Conservation (phyloP, 257 asterid species). For the Petrea volubilis region DNA sequence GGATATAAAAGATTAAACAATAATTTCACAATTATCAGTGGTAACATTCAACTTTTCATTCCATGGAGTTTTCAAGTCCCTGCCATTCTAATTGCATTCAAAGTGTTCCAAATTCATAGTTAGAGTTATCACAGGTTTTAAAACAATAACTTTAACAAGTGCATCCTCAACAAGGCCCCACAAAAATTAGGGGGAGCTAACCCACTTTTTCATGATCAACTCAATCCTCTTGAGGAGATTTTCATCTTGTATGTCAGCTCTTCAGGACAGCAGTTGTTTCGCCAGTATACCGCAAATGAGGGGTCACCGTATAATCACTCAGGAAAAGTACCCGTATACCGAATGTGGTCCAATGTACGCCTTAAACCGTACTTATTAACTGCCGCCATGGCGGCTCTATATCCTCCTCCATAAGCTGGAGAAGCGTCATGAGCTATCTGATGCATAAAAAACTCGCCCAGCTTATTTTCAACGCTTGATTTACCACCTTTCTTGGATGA, state of each 20-base stretch:
- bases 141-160: background rate
- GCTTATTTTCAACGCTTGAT: conserved; percentile 66
- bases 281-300: too few species aligned
- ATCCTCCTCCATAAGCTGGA: conserved; percentile 92
- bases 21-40: background rate
- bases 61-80: background rate
- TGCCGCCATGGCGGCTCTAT: conserved; percentile 75
- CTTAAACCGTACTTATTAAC: conserved; percentile 80
- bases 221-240: conserved; percentile 37
- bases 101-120: background rate
- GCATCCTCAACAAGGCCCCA: conserved; percentile 25
- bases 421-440: conserved; percentile 88
- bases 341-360: conserved; percentile 75
- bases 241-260: too few species aligned
- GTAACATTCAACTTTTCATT: background rate
- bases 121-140: background rate
- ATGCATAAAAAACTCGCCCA: conserved; percentile 90
- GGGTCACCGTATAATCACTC: conserved; percentile 3
- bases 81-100: background rate
- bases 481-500: conserved; percentile 68
- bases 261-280: too few species aligned
- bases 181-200: conserved; percentile 33
- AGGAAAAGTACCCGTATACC: conserved; percentile 66
- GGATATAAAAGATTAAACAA: background rate
- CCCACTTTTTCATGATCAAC: conserved; percentile 37